Evolutionary conservation across 1,284 basidiomycete species (phyloP), one percentile per base, ranked within the genome.

Genomic region (Takashimella koratensis): DNA sequence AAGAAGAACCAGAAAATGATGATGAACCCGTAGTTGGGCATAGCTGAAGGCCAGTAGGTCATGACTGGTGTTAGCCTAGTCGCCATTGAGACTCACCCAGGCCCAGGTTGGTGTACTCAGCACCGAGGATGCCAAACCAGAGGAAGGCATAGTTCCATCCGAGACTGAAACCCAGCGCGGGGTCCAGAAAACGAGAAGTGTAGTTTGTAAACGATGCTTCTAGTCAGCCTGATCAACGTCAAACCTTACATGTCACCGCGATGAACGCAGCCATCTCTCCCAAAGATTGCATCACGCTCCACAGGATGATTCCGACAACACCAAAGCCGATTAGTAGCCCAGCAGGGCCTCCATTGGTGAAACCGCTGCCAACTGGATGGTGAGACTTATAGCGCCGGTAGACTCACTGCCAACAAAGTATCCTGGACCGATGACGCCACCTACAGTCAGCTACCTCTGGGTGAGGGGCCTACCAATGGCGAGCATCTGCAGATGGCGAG

Each of bases 71-170:
- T n/a, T n/a, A n/a, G n/a, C n/a, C n/a, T n/a, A n/a, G n/a, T n/a
- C 45, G 25, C 23, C 12, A 4, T 25, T 12, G 23, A 19, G 45
- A 25, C 3, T 3, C 25, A 10, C 45, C 16, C 5, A 4, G 12
- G 44, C 6, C 6, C 21, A 26, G 44, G 16, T 11, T 26, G 45
- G 4, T 11, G 6, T 24, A 21, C 22, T 44, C 41, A 39, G 23
- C 19, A 4, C 49, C 49, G 22, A 39, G 36, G 43, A 51, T 39
- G 4, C 27, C 20, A 23, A 45, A 51, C 6, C 52, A 46, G 52
- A 58, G 53, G 42, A 66, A 57, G 25, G 65, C 65, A 47, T 64
- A 59, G 55, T 66, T 67, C 61, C 62, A 64, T 6, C 60, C 64
- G 8, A 64, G 39, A 8, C 57, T 54, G 10, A 52, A 49, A 11